Base-by-base conservation (phyloP, 805 yeast species). In the Candida xiaguanensis region DNA sequence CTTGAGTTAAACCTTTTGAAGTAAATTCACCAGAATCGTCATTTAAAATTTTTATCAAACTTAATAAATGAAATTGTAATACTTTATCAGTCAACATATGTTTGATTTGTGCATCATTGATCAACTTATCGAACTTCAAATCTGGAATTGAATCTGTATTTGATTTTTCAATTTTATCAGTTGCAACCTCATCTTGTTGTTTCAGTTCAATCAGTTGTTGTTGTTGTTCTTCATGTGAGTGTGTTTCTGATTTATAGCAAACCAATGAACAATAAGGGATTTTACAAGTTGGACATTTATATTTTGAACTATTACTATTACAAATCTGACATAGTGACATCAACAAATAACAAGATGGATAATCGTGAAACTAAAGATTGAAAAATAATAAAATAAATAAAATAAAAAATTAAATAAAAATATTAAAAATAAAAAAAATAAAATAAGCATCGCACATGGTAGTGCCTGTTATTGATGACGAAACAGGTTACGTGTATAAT, bases 211-310 rank as follows among this genome's bases (percentile, higher is more conserved):
- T 34, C 15, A 7, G 38, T 23, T 9, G 33, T 26, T 24, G 34
- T 32, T 14, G 19, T 16, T 13, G 25, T 16, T 9, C 27, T 22
- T 40, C 42, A 8, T 61, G 70, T 24, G 35, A 43, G 46, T 73
- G 78, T 2, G 42, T 33, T 11, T 56, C 70, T 24, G 68, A 53
- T 49, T 80, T 84, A 58, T 65, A 85, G 49, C 95, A 85, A 2
- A 40, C 50, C 5, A 85, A 49, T 1, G 85, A 76, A 55, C 95
- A 85, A 46, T 68, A 68, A 5, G 55, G 69, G 42, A 56, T 41
- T 3, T 34, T 16, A 44, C 86, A 80, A 34, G 55, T 58, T 0
- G 86, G 82, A 43, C 86, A 80, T 49, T 69, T 74, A 58, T 80
- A 80, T 47, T 75, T 75, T 18, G 78, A 63, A 35, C 53, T 50